Evolutionary conservation across 495 filamentous ascomycete genomes (phyloP), one percentile per base, ranked within the genome.

Genomic region (Podospora comata): DNA sequence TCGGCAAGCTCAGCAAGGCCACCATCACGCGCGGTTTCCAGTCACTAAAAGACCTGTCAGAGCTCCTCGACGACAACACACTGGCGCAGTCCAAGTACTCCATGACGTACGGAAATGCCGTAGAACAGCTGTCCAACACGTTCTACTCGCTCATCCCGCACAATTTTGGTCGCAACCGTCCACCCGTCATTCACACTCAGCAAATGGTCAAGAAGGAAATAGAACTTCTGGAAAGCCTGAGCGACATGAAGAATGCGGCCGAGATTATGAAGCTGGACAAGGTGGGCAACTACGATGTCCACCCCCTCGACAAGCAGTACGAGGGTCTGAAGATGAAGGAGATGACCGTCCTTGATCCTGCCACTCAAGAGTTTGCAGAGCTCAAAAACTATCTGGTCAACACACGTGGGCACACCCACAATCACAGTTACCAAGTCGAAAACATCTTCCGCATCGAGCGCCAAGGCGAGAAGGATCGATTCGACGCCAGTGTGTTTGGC

Each of bases 121-220:
- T 86, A 5, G 87, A 90, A 56, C 68, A 83, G 0, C 76, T 94
- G 1, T 90, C 90, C 59, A 92, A 94, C 71, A 78, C 79, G 19
- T 97, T 91, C 74, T 96, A 93, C 74, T 90, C 90, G 0, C 81
- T 88, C 48, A 96, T 97, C 67, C 93, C 93, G 0, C 93, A 96
- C 71, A 83, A 81, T 5, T 96, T 95, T 75, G 91, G 92, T 18
- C 87, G 92, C 15, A 85, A 85, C 57, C 82, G 86, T 0, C 92
- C 92, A 0, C 90, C 91, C 0, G 71, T 91, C 56, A 88, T 97
- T 68, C 67, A 72, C 18, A 76, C 73, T 16, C 72, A 84, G 9
- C 72, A 72, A 5, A 77, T 85, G 68, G 82, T 97, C 67, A 90
- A 92, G 76, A 81, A 77, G 70, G 93, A 97, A 78, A 81, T 94